These are phyloP conservation scores for Leptomonas seymouri DNA, from an alignment of 208 protist genomes.

Conservation along the genomic window DNA sequence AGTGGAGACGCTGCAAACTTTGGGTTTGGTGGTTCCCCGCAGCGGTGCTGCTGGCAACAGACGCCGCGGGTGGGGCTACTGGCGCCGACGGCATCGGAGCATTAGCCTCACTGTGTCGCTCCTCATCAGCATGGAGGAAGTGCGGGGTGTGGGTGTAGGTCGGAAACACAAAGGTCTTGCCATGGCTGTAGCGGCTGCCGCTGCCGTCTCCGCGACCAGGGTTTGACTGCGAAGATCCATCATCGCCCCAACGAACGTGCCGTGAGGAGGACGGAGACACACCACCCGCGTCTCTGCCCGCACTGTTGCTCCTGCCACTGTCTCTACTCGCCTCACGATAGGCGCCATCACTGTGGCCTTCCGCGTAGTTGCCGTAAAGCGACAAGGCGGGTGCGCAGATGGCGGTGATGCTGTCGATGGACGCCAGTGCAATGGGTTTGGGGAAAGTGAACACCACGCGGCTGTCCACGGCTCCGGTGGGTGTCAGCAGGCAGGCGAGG, in stretches of 20 bases:
- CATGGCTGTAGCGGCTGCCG: not conserved
- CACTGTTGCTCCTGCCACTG: not conserved
- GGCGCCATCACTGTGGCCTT: not conserved
- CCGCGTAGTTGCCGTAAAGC: not conserved
- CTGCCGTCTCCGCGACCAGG: not conserved
- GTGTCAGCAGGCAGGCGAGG: slow-evolving; percentile 38
- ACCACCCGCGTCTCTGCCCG: not conserved
- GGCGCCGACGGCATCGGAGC: not conserved
- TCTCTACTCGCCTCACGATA: not conserved
- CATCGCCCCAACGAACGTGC: not conserved
- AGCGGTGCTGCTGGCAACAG: not conserved
- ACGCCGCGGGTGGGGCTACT: not conserved
- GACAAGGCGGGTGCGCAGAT: not conserved
- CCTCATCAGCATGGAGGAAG: slow-evolving; percentile 30
- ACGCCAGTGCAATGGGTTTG: not conserved
- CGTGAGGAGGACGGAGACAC: not conserved
- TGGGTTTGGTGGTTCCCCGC: too few relatives aligned
- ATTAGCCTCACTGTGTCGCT: not conserved
- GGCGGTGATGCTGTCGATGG: slow-evolving; percentile 19
- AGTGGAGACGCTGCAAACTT: slow-evolving; percentile 1
- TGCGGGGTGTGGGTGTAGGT: slow-evolving; percentile 31
- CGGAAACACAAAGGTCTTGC: slow-evolving; percentile 2
- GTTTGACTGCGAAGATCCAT: too few relatives aligned
- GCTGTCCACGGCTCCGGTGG: slow-evolving; percentile 22
- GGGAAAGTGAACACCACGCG: slow-evolving; percentile 42